Percentiles rank a stretch among this genome's conserved stretches.
Evolutionary conservation across 73 alveolate genomes (phyloP).

Genomic region (Loxodes magnus): DNA sequence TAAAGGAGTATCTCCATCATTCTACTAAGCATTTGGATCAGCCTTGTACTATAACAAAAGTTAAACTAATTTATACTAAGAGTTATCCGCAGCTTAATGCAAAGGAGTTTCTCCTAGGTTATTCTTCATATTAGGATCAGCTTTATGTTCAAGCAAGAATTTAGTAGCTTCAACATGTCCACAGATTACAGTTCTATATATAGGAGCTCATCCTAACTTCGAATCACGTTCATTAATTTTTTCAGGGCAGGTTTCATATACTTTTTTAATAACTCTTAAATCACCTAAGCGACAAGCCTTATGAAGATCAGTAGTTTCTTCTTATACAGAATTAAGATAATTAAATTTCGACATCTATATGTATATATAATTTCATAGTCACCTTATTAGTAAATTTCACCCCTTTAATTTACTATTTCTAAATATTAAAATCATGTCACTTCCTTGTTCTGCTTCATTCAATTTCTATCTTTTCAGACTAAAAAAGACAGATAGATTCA

Average conservation of each 20-base stretch:
- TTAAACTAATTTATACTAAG: neutral
- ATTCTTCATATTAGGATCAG: conserved; percentile 49
- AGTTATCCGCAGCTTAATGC: conserved; percentile 47
- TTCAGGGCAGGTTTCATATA: neutral
- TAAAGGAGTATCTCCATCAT: conserved; percentile 31
- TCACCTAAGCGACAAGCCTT: conserved; percentile 13
- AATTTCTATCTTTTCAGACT: too few species aligned
- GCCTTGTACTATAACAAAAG: neutral
- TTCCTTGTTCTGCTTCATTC: too few species aligned
- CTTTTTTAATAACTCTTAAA: neutral
- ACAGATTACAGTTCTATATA: conserved; percentile 51
- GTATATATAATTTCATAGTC: too few species aligned
- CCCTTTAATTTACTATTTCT: too few species aligned
- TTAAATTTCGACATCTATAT: too few species aligned
- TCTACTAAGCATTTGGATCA: neutral
- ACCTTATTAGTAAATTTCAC: too few species aligned
- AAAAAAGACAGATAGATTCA: too few species aligned
- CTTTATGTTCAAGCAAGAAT: conserved; percentile 31
- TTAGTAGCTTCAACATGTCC: conserved; percentile 45
- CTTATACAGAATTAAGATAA: too few species aligned
- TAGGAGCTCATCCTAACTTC: conserved; percentile 41
- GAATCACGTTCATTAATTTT: neutral
- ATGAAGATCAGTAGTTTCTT: too few species aligned
- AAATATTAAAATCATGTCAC: too few species aligned
- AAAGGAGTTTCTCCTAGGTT: conserved; percentile 44